phyloP scores from a whole-genome alignment of 1,284 basidiomycete species.

The Cutaneotrichosporon cyanovorans region DNA sequence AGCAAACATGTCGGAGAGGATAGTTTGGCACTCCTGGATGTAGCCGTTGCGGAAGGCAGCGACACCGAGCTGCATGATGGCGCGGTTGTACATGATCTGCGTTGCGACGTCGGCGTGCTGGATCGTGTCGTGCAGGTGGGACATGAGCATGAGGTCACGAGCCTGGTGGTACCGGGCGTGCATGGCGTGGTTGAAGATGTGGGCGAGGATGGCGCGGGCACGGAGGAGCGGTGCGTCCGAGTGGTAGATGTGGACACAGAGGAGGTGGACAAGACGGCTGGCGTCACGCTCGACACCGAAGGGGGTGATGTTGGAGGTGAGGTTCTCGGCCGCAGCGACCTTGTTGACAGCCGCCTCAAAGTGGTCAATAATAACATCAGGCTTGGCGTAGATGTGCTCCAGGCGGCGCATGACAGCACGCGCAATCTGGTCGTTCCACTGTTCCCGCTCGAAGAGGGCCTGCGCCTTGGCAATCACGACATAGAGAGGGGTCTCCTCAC shows the following conservation, averaged over 20 bases:
- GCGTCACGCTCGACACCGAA: constrained; percentile 56
- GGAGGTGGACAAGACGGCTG: constrained; percentile 63
- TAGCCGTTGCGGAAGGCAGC: constrained; percentile 93
- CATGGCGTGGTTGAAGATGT: constrained; percentile 94
- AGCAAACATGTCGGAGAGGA: constrained; percentile 90
- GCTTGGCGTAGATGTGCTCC: constrained; percentile 99
- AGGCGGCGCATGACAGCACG: constrained; percentile 89
- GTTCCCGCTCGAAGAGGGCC: constrained; percentile 76
- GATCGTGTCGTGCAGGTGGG: constrained; percentile 93
- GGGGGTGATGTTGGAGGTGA: constrained; percentile 55
- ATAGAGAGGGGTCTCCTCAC: constrained; percentile 93
- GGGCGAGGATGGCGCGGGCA: constrained; percentile 92
- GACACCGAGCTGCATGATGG: constrained; percentile 92
- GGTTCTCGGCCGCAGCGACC: constrained; percentile 50
- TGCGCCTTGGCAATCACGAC: constrained; percentile 87
- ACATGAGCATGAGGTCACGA: constrained; percentile 98
- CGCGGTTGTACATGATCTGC: constrained; percentile 97
- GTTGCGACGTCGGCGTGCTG: constrained; percentile 93
- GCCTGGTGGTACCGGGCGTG: constrained; percentile 96
- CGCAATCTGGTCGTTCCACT: constrained; percentile 67
- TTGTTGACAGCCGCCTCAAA: constrained; percentile 61
- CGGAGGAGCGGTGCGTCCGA: constrained; percentile 82
- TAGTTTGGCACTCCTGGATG: constrained; percentile 88
- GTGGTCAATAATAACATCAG: constrained; percentile 84
- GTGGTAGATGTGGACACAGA: constrained; percentile 91